Conservation (phyloP, 495 filamentous ascomycete genomes). For the Tuber magnatum region DNA sequence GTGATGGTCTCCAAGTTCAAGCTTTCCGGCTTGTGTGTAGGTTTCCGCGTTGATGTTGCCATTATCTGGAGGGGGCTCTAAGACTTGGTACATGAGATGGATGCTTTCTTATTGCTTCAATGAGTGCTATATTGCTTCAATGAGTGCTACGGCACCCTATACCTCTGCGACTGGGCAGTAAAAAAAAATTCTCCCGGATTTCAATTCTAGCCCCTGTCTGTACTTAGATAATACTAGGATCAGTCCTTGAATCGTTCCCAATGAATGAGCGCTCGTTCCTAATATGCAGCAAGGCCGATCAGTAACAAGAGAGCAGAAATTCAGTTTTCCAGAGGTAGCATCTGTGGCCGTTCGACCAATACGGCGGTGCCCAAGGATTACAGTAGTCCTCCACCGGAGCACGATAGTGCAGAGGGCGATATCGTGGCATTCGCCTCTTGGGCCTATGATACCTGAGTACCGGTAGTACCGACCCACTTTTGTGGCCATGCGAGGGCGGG, state of each 20-base stretch:
- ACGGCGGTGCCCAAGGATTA: neutral
- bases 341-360: neutral
- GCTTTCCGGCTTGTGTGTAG: neutral
- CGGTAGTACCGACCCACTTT: neutral
- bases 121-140: neutral
- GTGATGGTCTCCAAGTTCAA: neutral
- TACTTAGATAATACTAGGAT: neutral
- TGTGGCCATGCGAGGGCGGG: neutral
- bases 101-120: neutral
- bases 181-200: too few species aligned
- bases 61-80: neutral
- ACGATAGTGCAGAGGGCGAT: neutral
- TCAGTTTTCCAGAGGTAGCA: neutral
- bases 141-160: neutral
- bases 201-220: neutral
- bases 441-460: neutral
- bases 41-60: slow-evolving; percentile 2
- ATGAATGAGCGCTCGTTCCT: neutral
- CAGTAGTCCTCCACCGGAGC: neutral
- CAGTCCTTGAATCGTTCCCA: neutral
- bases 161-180: neutral
- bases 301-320: neutral
- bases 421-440: neutral
- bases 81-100: neutral
- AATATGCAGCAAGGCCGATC: neutral